phyloP scores from a whole-genome alignment of 306 rosid species.

The Prunus padus region DNA sequence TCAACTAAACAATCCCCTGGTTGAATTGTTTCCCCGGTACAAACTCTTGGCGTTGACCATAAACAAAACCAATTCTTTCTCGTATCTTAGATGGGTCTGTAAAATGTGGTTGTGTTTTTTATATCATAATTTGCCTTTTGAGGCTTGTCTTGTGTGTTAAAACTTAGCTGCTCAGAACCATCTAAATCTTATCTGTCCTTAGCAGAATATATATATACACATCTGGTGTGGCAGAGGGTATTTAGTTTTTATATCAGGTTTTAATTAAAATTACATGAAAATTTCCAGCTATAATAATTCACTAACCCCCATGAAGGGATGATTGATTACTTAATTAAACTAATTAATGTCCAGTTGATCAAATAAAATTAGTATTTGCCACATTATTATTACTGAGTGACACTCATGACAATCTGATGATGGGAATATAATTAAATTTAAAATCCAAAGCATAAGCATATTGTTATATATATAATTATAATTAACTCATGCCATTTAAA shows the following conservation, averaged over 20 bases:
- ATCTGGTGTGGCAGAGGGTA: neutral
- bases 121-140: too few species aligned
- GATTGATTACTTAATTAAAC: conserved; percentile 6
- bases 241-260: neutral
- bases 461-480: neutral
- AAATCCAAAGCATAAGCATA: conserved; percentile 15
- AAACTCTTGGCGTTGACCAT: too few species aligned
- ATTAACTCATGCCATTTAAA: conserved; percentile 13
- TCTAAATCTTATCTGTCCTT: conserved; percentile 13
- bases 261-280: neutral
- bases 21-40: too few species aligned
- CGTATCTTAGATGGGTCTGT: too few species aligned
- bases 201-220: neutral
- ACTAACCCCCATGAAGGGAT: conserved; percentile 7
- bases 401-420: conserved; percentile 6
- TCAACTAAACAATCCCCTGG: too few species aligned
- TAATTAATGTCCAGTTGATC: neutral
- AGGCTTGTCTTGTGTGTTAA: too few species aligned
- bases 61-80: too few species aligned
- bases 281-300: neutral
- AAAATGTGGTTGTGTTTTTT: too few species aligned
- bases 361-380: neutral
- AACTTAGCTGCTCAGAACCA: conserved; percentile 21
- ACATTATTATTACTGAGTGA: neutral
- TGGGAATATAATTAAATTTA: conserved; percentile 1